Evolutionary conservation across 2,329 filamentous ascomycete genomes (phyloP).

Genomic region (Aspergillus ibericus): DNA sequence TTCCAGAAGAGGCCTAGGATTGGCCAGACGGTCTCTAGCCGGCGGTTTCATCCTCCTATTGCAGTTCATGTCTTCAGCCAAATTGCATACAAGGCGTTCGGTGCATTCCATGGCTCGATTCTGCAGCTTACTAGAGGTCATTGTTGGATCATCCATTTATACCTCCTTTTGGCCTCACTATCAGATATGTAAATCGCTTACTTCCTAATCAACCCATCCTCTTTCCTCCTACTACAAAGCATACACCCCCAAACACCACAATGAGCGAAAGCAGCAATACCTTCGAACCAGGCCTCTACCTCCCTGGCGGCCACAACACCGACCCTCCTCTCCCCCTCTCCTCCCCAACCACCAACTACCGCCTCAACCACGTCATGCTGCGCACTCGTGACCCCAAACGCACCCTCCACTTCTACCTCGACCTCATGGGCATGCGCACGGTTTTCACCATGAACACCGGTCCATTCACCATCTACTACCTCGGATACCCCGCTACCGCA

Average conservation of each 20-base stretch:
- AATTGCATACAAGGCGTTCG: not conserved
- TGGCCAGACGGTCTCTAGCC: no score
- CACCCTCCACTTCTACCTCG: slow-evolving; percentile 40
- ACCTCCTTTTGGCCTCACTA: no score
- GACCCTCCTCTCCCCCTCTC: slow-evolving; percentile 29
- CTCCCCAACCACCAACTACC: slow-evolving; percentile 33
- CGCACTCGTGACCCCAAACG: slow-evolving; percentile 36
- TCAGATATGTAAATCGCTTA: no score
- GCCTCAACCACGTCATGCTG: slow-evolving; percentile 42
- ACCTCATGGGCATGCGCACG: slow-evolving; percentile 42
- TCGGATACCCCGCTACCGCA: slow-evolving; percentile 36
- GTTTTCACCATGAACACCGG: slow-evolving; percentile 42
- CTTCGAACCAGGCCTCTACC: slow-evolving; percentile 30
- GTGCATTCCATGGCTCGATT: not conserved
- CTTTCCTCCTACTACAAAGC: not conserved
- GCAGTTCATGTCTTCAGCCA: no score
- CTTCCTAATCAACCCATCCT: not conserved
- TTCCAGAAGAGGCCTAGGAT: no score
- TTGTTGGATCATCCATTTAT: not conserved
- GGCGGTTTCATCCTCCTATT: no score
- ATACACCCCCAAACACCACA: slow-evolving; percentile 6
- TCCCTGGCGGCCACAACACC: slow-evolving; percentile 32
- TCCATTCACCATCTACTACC: slow-evolving; percentile 44
- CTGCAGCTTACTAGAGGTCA: not conserved
- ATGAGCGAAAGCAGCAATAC: not conserved